These are phyloP conservation scores for Kickxella alabastrina DNA, from an alignment of 192 early-diverging fungal species.

Conservation along the genomic window DNA sequence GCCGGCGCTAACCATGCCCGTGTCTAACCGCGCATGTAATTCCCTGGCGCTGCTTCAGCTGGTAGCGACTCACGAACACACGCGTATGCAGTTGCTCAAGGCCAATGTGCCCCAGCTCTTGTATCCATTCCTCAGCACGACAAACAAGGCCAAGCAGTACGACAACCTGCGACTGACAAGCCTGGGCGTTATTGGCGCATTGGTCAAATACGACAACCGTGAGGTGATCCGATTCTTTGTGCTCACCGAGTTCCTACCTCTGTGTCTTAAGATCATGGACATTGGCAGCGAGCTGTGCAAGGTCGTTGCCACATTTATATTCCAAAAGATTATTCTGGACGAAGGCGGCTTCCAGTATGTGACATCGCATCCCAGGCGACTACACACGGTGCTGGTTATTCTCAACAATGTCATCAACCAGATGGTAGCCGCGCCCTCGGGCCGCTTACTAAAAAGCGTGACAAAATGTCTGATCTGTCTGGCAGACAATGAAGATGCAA, in stretches of 20 bases:
- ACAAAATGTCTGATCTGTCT: slow-evolving; percentile 89
- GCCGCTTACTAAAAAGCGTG: slow-evolving; percentile 89
- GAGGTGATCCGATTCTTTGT: slow-evolving; percentile 95
- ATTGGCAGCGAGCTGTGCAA: slow-evolving; percentile 95
- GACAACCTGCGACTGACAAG: slow-evolving; percentile 94
- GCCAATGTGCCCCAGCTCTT: slow-evolving; percentile 95
- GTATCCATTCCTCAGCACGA: slow-evolving; percentile 98
- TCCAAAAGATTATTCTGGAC: slow-evolving; percentile 94
- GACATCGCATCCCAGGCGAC: slow-evolving; percentile 58
- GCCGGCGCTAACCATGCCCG: slow-evolving; percentile 78
- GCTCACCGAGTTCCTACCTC: slow-evolving; percentile 94
- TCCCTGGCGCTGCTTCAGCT: slow-evolving; percentile 93
- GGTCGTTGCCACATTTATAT: slow-evolving; percentile 98
- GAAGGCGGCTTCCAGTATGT: slow-evolving; percentile 76
- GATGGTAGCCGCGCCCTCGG: slow-evolving; percentile 78
- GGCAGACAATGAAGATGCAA: slow-evolving; percentile 87
- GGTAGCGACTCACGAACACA: slow-evolving; percentile 92
- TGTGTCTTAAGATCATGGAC: slow-evolving; percentile 99
- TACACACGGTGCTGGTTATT: slow-evolving; percentile 93
- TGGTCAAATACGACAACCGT: slow-evolving; percentile 97
- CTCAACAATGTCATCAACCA: slow-evolving; percentile 91
- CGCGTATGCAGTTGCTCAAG: slow-evolving; percentile 60
- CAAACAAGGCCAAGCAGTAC: slow-evolving; percentile 90
- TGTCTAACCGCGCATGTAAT: slow-evolving; percentile 95
- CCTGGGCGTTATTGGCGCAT: slow-evolving; percentile 92